Evolutionary conservation across 148 eudicot species (phyloP).

Genomic region (Arctostaphylos glauca): DNA sequence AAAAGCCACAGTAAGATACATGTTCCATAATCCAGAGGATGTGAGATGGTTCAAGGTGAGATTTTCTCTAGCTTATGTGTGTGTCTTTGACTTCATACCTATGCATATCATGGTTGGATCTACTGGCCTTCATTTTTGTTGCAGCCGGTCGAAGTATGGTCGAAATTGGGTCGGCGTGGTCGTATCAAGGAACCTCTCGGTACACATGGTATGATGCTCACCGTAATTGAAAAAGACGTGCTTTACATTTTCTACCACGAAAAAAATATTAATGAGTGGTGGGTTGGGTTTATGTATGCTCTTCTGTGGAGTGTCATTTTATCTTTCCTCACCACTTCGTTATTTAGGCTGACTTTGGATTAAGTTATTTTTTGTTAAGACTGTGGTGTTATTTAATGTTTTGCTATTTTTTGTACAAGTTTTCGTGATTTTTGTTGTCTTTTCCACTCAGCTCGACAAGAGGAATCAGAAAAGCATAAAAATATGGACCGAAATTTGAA

Average conservation of each 20-base stretch:
- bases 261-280: background rate
- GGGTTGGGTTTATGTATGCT: background rate
- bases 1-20: conserved; percentile 81
- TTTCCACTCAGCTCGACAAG: no score
- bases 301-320: background rate
- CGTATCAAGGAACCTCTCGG: conserved; percentile 95
- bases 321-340: background rate
- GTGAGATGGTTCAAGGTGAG: conserved; percentile 98
- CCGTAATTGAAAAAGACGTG: background rate
- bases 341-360: no score
- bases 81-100: background rate
- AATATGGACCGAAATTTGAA: no score
- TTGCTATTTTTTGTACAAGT: no score
- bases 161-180: conserved; percentile 91
- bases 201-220: conserved; percentile 70
- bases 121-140: conserved; percentile 20
- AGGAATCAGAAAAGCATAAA: no score
- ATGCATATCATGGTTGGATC: background rate
- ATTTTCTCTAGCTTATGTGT: background rate
- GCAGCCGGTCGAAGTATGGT: conserved; percentile 92
- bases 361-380: no score
- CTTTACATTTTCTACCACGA: background rate
- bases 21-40: conserved; percentile 97
- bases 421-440: no score
- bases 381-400: no score